These are phyloP conservation scores for Mallotus repandus DNA, from an alignment of 441 rosid genomes.

Conservation along the genomic window DNA sequence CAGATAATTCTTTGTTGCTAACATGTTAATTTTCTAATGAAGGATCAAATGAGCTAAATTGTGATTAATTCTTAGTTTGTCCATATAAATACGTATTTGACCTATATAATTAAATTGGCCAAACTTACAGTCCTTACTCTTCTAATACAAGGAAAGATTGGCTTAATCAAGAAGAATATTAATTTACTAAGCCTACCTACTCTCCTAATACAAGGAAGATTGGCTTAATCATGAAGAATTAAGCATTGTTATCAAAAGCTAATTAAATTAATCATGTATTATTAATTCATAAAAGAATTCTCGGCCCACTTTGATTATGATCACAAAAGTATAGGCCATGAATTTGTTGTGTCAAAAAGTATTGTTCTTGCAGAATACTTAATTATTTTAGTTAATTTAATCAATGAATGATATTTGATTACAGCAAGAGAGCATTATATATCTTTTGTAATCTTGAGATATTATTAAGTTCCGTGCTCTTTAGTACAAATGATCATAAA, in stretches of 20 bases:
- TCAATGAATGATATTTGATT: neutral
- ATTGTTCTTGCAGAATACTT: neutral
- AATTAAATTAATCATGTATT: neutral
- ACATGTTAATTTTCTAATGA: too few species aligned
- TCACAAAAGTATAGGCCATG: neutral
- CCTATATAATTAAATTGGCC: constrained; percentile 14
- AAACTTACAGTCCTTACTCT: neutral
- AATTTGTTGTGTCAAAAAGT: neutral
- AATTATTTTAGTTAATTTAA: neutral
- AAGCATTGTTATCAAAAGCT: neutral
- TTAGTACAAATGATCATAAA: constrained; percentile 7
- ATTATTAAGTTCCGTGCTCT: constrained; percentile 8
- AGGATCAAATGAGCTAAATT: too few species aligned
- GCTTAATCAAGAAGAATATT: too few species aligned
- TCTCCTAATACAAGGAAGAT: neutral
- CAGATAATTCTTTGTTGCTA: too few species aligned
- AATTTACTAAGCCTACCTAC: too few species aligned
- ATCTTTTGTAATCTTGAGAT: neutral
- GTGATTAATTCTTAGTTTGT: too few species aligned
- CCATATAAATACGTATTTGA: neutral
- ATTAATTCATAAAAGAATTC: neutral
- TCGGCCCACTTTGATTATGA: constrained; percentile 11
- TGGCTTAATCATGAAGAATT: constrained; percentile 4
- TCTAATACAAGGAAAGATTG: too few species aligned
- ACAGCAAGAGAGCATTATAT: constrained; percentile 5